Base-by-base conservation (phyloP, 2,329 filamentous ascomycete genomes). In the Cytospora paraplurivora region DNA sequence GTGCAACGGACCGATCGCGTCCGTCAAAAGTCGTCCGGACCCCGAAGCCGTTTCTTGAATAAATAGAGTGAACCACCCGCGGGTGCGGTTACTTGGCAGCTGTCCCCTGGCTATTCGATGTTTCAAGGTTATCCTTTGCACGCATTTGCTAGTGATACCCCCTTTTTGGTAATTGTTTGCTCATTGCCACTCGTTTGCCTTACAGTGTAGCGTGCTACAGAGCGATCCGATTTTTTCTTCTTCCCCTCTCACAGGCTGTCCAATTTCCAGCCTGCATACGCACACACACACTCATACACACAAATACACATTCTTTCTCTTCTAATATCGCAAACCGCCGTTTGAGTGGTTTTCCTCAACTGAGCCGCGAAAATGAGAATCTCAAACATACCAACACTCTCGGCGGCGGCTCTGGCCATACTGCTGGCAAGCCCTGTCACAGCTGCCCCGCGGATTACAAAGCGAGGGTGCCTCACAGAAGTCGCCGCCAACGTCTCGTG, bases 91-190 rank as follows among this genome's bases (percentile, higher is more conserved):
- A 19, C 15, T 4, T 5, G 1, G 15, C 37, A 50, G 7, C 49
- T 17, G 11, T 49, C 17, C 19, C 41, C 33, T 21, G 12, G 19
- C 27, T 17, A 21, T 27, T 27, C 27, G 4, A 27, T 3, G 27
- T 27, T 27, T 27, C 27, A 27, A 27, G 27, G 27, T 47, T 38
- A 47, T 21, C 33, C 19, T 55, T 50, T 61, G 34, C 15, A 49
- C 33, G 19, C 33, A n/a, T n/a, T 44, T 50, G 38, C 52, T 38
- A 37, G 51, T 61, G 51, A 61, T 61, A 61, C 59, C 59, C 59
- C n/a, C 10, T 38, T 10, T 37, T 19, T n/a, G 38, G 44, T 49
- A 27, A 37, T 49, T 61, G 50, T 33, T 61, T 55, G 32, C 38
- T 61, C n/a, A 55, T 38, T 7, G 37, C 32, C 38, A 50, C 51